A percentile compares a stretch with the other conserved stretches of the same genome.
Conservation (phyloP, 148 eudicot species). For the Vaccinium macrocarpon region DNA sequence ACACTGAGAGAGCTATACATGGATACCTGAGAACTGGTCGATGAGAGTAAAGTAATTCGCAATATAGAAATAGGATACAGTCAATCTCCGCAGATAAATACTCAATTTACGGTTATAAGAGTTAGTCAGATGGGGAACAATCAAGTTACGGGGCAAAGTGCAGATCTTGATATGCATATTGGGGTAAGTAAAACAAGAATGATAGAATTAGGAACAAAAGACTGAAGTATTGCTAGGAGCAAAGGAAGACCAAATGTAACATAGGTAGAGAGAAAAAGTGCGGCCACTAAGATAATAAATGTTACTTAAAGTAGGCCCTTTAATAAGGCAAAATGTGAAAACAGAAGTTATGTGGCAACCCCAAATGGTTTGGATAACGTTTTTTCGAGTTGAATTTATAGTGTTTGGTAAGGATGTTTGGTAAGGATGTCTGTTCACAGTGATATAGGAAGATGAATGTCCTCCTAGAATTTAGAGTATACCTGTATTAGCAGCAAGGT, state of each 20-base stretch:
- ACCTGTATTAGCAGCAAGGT: slow-evolving; percentile 99
- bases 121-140: neutral
- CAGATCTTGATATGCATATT: neutral
- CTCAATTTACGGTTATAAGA: neutral
- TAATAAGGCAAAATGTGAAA: neutral
- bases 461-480: slow-evolving; percentile 1
- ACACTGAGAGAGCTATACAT: neutral
- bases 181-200: neutral
- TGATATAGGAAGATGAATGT: neutral
- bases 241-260: neutral
- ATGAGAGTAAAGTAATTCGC: neutral
- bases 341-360: neutral
- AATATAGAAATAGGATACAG: neutral
- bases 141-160: neutral
- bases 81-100: neutral
- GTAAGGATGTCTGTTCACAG: neutral
- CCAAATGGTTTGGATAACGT: neutral
- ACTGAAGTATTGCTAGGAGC: neutral
- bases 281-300: neutral
- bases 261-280: neutral
- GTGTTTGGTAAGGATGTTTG: neutral
- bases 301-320: neutral
- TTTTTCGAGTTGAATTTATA: neutral
- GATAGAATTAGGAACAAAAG: neutral
- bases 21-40: neutral